Base-by-base conservation (phyloP, 768 basidiomycete species). In the Leccinum subgranulosum region DNA sequence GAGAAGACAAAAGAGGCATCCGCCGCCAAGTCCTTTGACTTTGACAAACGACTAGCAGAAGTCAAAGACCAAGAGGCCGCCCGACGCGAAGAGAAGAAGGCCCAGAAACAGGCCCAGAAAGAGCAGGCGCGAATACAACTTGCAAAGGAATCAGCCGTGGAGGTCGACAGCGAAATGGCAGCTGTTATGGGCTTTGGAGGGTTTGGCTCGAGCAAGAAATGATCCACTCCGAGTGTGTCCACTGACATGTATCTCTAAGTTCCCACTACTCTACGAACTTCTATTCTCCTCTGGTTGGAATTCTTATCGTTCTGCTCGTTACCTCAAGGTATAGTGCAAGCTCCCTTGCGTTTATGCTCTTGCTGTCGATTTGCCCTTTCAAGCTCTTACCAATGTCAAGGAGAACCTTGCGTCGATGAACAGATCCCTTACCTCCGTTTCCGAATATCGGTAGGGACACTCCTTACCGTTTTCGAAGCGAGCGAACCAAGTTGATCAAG, bases 161-260 rank as follows among this genome's bases (percentile, higher is more conserved):
- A 80, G 53, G 75, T 73, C 55, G 84, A 86, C 55, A 71, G 79
- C 57, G 87, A 89, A 60, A 88, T 95, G 85, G 78, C 87, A 56
- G 75, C 77, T 28, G 80, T 92, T 76, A 95, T 96, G 93, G 94
- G 94, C 33, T 97, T 97, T 70, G 86, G 84, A 48, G 92, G 92
- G 1, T 97, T 97, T 68, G 92, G 92, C 41, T 77, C 88, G 27
- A 83, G 84, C n/a, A 94, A 93, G 75, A 91, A 88, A 72, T 92
- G 71, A 21, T 28, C n/a, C n/a, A n/a, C n/a, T n/a, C n/a, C n/a
- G n/a, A n/a, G n/a, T 45, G 46, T 62, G 57, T 62, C 31, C 31
- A 62, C 57, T 34, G 29, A 54, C 61, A 60, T 61, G 60, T 65
- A 65, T 60, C 41, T 52, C 49, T 60, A 57, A 43, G 48, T 39